These are phyloP conservation scores for Fusarium coffeatum DNA, from an alignment of 2,329 filamentous ascomycete species.

Conservation along the genomic window DNA sequence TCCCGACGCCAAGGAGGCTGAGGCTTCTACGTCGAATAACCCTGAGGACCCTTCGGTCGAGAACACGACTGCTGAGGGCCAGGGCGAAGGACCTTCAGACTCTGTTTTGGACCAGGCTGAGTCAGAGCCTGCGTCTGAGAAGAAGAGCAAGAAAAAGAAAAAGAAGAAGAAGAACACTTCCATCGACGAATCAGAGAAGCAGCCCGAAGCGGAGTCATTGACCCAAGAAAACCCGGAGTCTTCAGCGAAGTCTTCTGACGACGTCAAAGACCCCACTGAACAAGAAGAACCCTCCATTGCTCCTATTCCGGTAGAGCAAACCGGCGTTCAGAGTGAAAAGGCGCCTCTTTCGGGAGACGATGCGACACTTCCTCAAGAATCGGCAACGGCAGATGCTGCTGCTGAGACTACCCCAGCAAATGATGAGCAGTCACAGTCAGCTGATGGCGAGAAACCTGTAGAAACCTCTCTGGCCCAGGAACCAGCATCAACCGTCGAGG, in stretches of 20 bases:
- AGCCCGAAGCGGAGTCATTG: constrained; percentile 20
- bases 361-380: constrained; percentile 13
- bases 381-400: constrained; percentile 26
- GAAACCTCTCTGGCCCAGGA: constrained; percentile 39
- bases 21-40: background rate
- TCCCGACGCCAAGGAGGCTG: constrained; percentile 13
- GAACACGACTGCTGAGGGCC: constrained; percentile 6
- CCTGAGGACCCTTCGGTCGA: background rate
- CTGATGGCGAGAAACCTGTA: constrained; percentile 43
- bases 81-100: constrained; percentile 8
- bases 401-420: constrained; percentile 34
- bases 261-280: constrained; percentile 2
- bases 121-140: constrained; percentile 29
- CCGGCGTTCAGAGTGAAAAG: constrained; percentile 13
- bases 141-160: constrained; percentile 54
- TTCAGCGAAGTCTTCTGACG: background rate
- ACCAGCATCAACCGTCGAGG: constrained; percentile 28
- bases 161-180: constrained; percentile 47
- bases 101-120: constrained; percentile 4
- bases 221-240: constrained; percentile 21
- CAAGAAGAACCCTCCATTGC: constrained; percentile 17
- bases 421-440: constrained; percentile 42
- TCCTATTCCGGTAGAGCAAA: constrained; percentile 11
- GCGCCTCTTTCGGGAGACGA: constrained; percentile 17
- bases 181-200: constrained; percentile 32